Base-by-base conservation (phyloP, 345 rosid species). In the Moricandia arvensis region DNA sequence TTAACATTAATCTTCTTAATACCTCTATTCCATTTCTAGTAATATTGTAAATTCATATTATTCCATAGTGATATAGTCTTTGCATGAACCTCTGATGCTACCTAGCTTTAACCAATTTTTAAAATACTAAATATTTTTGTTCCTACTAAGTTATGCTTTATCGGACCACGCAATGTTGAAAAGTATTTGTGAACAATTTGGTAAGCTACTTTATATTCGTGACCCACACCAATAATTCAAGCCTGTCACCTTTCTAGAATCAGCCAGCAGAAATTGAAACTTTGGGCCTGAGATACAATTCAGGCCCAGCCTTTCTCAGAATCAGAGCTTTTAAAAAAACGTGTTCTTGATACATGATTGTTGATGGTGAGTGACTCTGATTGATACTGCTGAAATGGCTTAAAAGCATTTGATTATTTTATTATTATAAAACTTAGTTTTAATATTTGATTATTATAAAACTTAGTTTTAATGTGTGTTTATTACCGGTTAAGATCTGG, bases 181-280 rank as follows among this genome's bases (percentile, higher is more conserved):
- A 10, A 61, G 45, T 75, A 34, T 35, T 47, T 37, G 26, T 54
- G 63, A 61, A 18, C 41, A 13, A 15, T 57, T 63, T 58, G 79
- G 73, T 75, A 34, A 68, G 68, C 79, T 68, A 69, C 69, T 47
- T 61, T 27, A 11, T 53, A 16, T 62, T 5, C 30, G 63, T 37
- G 64, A 61, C 63, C 8, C 12, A 53, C n/a, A 24, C 55, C 64
- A 41, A 13, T 35, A 68, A 34, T 33, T 51, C 74, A 61, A 53
- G 38, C 53, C 55, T 37, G 63, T 61, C 69, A 51, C 63, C 18
- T 24, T 68, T 68, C 57, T 59, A 75, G 62, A 60, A 67, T 59
- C 67, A 59, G 55, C 63, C 33, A 16, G 2, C 35, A 53, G 17
- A 75, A 10, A n/a, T 27, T 69, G n/a, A 18, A 61, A 8, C 4